Conservation (phyloP, 371 early-diverging fungal genomes). For the Lichtheimia ramosa region DNA sequence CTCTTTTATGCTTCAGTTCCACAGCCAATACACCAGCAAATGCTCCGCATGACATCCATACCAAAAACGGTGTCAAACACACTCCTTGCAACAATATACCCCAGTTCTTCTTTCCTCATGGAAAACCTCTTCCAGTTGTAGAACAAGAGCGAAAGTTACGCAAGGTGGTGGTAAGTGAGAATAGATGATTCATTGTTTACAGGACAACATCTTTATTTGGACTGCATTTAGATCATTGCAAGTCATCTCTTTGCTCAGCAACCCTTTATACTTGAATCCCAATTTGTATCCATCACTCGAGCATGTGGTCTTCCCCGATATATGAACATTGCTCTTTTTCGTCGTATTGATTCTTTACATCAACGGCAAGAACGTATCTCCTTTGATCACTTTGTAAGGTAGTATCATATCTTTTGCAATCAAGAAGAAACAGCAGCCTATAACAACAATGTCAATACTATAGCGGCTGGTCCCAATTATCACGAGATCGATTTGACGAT, state of each 20-base stretch:
- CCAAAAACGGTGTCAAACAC: too few relatives aligned
- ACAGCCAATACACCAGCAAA: too few relatives aligned
- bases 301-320: conserved; percentile 60
- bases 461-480: conserved; percentile 41
- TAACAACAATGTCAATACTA: background rate
- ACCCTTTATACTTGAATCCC: conserved; percentile 33
- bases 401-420: background rate
- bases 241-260: conserved; percentile 26
- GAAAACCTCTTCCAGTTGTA: conserved; percentile 28
- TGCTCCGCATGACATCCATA: too few relatives aligned
- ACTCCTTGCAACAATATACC: conserved; percentile 18
- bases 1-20: too few relatives aligned
- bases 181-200: too few relatives aligned
- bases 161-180: conserved; percentile 35
- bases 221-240: conserved; percentile 13
- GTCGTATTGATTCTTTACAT: conserved; percentile 32
- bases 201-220: too few relatives aligned
- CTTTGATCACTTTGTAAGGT: conserved; percentile 23
- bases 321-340: conserved; percentile 62
- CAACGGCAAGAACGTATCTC: conserved; percentile 19
- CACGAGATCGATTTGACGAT: conserved; percentile 34
- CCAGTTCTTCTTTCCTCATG: conserved; percentile 41
- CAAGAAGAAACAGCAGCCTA: background rate
- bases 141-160: conserved; percentile 24
- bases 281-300: conserved; percentile 55